A percentile compares a stretch with the other conserved stretches of the same genome.
These are phyloP conservation scores for Penicillium sp. DNA, from an alignment of 2,329 filamentous ascomycete species.

Conservation along the genomic window DNA sequence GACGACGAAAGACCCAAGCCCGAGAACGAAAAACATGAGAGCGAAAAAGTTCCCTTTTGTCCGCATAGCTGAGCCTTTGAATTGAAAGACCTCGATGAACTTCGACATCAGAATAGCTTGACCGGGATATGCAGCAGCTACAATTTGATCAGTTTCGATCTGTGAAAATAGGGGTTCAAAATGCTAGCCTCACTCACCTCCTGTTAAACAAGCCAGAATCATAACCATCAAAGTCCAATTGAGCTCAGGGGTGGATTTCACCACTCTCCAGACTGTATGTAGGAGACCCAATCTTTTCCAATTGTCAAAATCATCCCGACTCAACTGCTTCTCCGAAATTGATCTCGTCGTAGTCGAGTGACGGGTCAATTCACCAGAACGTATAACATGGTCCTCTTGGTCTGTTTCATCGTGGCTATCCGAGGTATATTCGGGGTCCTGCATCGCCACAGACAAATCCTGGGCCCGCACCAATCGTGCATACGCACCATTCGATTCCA, in stretches of 20 bases:
- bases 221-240: not conserved
- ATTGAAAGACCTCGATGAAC: slow-evolving; percentile 22
- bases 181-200: not conserved
- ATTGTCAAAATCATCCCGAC: slow-evolving; percentile 8
- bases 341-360: slow-evolving; percentile 4
- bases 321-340: not conserved
- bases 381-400: not conserved
- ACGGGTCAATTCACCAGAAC: not conserved
- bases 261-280: slow-evolving; percentile 1
- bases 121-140: slow-evolving; percentile 47
- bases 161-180: not conserved
- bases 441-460: slow-evolving; percentile 39
- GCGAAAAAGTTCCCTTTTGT: slow-evolving; percentile 43
- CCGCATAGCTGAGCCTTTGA: slow-evolving; percentile 2
- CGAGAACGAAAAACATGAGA: slow-evolving; percentile 48
- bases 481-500: slow-evolving; percentile 36
- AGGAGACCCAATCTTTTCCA: slow-evolving; percentile 8
- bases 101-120: slow-evolving; percentile 42
- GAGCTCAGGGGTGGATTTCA: slow-evolving; percentile 4
- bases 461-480: slow-evolving; percentile 46
- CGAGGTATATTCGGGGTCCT: slow-evolving; percentile 13
- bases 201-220: not conserved
- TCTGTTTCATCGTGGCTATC: not conserved
- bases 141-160: not conserved
- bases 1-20: slow-evolving; percentile 36